Evolutionary conservation across 768 basidiomycete genomes (phyloP), one percentile per base, ranked within the genome.

Genomic region (Rhizopogon roseolus): DNA sequence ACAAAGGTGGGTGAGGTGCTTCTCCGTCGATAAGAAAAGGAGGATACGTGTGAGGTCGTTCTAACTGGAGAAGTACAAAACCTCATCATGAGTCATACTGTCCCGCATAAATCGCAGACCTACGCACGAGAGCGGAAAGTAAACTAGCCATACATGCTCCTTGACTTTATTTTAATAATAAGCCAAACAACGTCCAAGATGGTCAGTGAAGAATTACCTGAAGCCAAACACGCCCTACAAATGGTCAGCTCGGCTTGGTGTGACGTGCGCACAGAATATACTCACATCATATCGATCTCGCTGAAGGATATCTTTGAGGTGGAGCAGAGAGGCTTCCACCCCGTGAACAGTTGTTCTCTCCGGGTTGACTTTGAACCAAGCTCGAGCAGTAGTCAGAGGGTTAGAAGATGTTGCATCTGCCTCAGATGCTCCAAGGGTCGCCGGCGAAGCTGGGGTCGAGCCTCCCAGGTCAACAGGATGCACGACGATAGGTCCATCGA

Each of bases 161-260:
- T 70, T 93, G 91, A 56, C 88, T 88, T 42, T 45, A 57, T 49
- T 53, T 28, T 37, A 28, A 54, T 37, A 28, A 53, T 62, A 34
- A 50, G 22, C 14, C 41, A 22, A 37, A 57, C 8, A 22, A 38
- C 4, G 9, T 42, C 41, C 6, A 41, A 39, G 34, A 48, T 8
- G 17, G 5, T 9, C 11, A 28, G 28, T 14, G 16, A 46, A 11
- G 54, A 54, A 68, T 28, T 28, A 84, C 86, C 88, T 90, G 64
- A 91, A 91, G 6, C 90, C 90, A 62, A 92, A 78, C 7, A 91
- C 80, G 25, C 88, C 90, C 88, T 91, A 60, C 19, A 40, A 27
- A 40, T 27, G 10, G 8, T 13, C n/a, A 32, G 44, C 6, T 50
- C 6, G 46, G 29, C 4, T 17, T 22, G 5, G 43, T 8, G 32